phyloP scores from a whole-genome alignment of 1,284 basidiomycete genomes.

The Ceratobasidium theobromae region DNA sequence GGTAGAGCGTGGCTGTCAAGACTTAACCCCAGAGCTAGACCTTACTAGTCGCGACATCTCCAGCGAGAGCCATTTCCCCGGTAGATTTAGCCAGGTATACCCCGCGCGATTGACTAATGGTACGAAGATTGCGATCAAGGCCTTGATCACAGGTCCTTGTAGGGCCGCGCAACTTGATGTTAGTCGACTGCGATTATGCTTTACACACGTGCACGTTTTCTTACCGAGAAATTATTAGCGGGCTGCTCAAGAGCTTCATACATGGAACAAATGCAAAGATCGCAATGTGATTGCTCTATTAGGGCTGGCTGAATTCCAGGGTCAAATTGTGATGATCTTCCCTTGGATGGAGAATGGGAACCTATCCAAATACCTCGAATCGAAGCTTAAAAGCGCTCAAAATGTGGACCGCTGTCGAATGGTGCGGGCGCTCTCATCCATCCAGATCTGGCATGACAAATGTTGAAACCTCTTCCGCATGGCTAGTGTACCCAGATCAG shows the following conservation, averaged over 20 bases:
- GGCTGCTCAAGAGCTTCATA: constrained; percentile 1
- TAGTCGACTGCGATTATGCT: neutral
- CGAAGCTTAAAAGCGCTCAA: neutral
- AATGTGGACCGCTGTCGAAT: neutral
- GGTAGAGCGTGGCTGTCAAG: neutral
- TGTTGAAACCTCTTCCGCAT: neutral
- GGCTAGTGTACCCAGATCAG: neutral
- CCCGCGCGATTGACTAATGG: neutral
- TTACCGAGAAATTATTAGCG: neutral
- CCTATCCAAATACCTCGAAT: neutral
- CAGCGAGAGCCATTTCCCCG: neutral
- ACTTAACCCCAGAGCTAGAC: neutral
- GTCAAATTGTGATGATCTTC: neutral
- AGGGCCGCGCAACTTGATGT: neutral
- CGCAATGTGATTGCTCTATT: neutral
- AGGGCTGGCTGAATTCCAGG: neutral
- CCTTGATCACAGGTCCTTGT: neutral
- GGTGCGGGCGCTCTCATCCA: neutral
- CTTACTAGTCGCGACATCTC: neutral
- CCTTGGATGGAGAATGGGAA: neutral
- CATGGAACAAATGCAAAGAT: neutral
- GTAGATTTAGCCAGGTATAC: constrained; percentile 1
- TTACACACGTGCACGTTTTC: neutral
- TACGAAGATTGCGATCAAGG: neutral
- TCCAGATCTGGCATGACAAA: neutral